These are phyloP conservation scores for Suhomyces sp. DNA, from an alignment of 805 yeast species.

Conservation along the genomic window DNA sequence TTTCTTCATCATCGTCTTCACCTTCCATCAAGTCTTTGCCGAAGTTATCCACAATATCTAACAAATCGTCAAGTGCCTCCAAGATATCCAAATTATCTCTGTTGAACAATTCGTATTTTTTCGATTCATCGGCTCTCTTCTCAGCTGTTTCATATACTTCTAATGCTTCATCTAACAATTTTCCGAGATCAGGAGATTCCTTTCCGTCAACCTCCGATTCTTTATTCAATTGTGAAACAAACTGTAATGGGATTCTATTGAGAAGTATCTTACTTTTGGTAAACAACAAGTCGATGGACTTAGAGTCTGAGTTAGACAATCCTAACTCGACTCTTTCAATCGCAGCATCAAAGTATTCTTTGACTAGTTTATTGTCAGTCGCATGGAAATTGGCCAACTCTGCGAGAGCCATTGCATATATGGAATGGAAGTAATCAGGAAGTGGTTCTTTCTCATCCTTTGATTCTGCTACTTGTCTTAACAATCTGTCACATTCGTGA, in stretches of 20 bases:
- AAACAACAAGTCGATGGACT: slow-evolving; percentile 46
- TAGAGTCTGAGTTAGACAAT: slow-evolving; percentile 44
- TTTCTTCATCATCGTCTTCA: slow-evolving; percentile 44
- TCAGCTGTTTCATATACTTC: slow-evolving; percentile 45
- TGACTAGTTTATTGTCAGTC: slow-evolving; percentile 42
- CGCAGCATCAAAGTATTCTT: slow-evolving; percentile 66
- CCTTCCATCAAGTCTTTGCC: slow-evolving; percentile 49
- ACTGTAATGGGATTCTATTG: slow-evolving; percentile 58
- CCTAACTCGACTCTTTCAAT: slow-evolving; percentile 67
- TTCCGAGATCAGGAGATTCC: slow-evolving; percentile 23
- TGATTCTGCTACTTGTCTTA: slow-evolving; percentile 42
- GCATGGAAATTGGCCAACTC: slow-evolving; percentile 59
- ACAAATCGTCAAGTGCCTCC: slow-evolving; percentile 60
- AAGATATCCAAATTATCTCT: slow-evolving; percentile 49
- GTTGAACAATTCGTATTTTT: slow-evolving; percentile 31
- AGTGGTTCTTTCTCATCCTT: slow-evolving; percentile 11
- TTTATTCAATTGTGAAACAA: slow-evolving; percentile 47
- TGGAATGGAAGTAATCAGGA: slow-evolving; percentile 59
- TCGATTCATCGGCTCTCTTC: slow-evolving; percentile 17
- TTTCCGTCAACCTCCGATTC: slow-evolving; percentile 33
- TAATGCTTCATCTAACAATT: slow-evolving; percentile 46
- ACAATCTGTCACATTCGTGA: slow-evolving; percentile 86
- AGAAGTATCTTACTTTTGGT: slow-evolving; percentile 55
- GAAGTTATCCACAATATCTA: slow-evolving; percentile 65
- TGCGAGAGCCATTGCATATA: slow-evolving; percentile 69